Conservation (phyloP, 306 rosid species). For the Albizia julibrissin region DNA sequence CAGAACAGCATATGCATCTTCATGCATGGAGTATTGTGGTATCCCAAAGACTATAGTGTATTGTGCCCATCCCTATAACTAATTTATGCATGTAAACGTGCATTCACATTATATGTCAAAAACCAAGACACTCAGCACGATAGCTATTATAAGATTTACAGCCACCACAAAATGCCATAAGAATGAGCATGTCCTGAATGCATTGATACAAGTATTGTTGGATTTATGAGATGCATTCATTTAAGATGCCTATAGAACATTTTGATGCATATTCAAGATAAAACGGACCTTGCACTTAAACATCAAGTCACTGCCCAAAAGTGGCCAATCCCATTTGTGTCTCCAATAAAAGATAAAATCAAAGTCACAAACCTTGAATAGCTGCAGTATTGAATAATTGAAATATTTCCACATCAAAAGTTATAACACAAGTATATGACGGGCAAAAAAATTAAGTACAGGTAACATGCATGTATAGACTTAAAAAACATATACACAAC, state of each 20-base stretch:
- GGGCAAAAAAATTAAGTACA: neutral
- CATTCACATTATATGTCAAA: too few species aligned
- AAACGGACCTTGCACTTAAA: neutral
- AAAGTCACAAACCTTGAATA: neutral
- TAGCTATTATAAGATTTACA: neutral
- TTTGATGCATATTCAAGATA: neutral
- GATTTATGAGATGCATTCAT: neutral
- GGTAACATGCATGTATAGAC: constrained; percentile 8
- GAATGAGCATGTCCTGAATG: neutral
- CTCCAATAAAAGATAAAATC: neutral
- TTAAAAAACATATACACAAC: constrained; percentile 10
- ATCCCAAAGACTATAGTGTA: too few species aligned
- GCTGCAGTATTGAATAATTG: neutral
- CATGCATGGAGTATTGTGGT: too few species aligned
- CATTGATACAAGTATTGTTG: neutral
- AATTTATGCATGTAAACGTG: too few species aligned
- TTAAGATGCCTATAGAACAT: too few species aligned
- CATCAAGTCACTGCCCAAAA: neutral
- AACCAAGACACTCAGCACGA: too few species aligned
- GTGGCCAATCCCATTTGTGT: neutral
- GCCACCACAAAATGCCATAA: neutral
- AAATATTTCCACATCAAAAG: neutral
- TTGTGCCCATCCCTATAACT: too few species aligned
- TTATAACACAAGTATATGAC: neutral
- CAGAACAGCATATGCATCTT: too few species aligned